These are phyloP conservation scores for Euptelea pleiosperma DNA, from an alignment of 164 flowering plant species.

Conservation along the genomic window DNA sequence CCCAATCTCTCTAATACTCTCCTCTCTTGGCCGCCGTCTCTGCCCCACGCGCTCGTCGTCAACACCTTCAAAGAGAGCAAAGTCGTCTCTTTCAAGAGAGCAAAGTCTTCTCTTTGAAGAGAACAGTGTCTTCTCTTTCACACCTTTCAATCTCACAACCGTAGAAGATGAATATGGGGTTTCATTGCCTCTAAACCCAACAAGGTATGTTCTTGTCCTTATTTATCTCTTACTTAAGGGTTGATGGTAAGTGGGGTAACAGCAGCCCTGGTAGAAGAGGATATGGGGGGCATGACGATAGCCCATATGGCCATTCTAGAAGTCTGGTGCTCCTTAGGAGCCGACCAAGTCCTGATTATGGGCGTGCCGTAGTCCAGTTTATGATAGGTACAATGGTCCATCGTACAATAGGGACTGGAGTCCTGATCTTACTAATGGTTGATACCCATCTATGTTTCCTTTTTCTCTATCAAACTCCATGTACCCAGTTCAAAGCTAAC, in stretches of 20 bases:
- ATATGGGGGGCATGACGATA: slow-evolving; percentile 24
- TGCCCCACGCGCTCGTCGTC: no score
- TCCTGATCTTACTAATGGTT: slow-evolving; percentile 28
- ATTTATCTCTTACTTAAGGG: slow-evolving; percentile 54
- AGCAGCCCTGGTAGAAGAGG: slow-evolving; percentile 63
- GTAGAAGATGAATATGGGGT: slow-evolving; percentile 42
- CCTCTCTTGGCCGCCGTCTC: no score
- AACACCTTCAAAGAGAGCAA: no score
- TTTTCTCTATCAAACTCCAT: slow-evolving; percentile 11
- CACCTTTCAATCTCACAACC: slow-evolving; percentile 33
- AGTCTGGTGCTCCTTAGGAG: slow-evolving; percentile 28
- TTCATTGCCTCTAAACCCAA: slow-evolving; percentile 27
- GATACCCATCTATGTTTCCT: slow-evolving; percentile 13
- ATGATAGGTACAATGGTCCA: slow-evolving; percentile 30
- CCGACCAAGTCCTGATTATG: slow-evolving; percentile 37
- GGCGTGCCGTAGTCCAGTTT: slow-evolving; percentile 37
- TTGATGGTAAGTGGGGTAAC: slow-evolving; percentile 71
- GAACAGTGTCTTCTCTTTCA: slow-evolving; percentile 53
- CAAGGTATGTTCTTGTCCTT: slow-evolving; percentile 34
- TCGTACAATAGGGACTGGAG: slow-evolving; percentile 23
- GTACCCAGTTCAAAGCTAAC: slow-evolving; percentile 4
- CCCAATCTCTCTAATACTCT: no score
- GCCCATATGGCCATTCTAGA: slow-evolving; percentile 27
- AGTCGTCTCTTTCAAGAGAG: no score
- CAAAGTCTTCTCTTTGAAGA: no score